A percentile compares a stretch with the other conserved stretches of the same genome.
These are phyloP conservation scores for Mortierella sp. DNA, from an alignment of 371 early-diverging fungal species.

Conservation along the genomic window DNA sequence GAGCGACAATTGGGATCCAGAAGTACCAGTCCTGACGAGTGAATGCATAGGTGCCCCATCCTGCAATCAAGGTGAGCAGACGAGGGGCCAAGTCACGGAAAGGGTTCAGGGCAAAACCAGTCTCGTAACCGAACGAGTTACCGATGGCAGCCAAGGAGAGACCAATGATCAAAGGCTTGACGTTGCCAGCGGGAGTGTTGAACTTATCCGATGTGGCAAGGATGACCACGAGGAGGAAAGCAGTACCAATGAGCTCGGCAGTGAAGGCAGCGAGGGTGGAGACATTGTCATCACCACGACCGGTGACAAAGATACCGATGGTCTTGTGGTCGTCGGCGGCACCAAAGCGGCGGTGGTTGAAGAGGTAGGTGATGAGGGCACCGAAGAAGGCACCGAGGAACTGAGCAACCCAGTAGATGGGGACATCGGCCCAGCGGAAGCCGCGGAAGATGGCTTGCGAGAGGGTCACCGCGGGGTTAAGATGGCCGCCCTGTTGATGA, in stretches of 20 bases:
- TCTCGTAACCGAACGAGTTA: constrained; percentile 73
- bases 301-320: constrained; percentile 78
- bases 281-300: constrained; percentile 61
- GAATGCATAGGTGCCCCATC: constrained; percentile 82
- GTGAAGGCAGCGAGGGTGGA: constrained; percentile 68
- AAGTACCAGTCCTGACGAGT: constrained; percentile 70
- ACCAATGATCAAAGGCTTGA: constrained; percentile 67
- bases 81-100: constrained; percentile 92
- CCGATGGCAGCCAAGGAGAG: constrained; percentile 71
- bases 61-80: constrained; percentile 77
- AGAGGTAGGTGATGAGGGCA: constrained; percentile 70
- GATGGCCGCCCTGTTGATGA: constrained; percentile 73
- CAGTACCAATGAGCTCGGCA: constrained; percentile 82
- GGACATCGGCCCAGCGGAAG: constrained; percentile 71
- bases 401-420: constrained; percentile 73
- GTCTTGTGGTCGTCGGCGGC: constrained; percentile 54
- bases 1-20: constrained; percentile 82
- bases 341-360: constrained; percentile 59
- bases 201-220: constrained; percentile 76
- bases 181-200: constrained; percentile 68
- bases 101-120: constrained; percentile 86
- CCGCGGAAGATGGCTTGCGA: constrained; percentile 73
- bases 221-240: constrained; percentile 74
- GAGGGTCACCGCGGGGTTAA: constrained; percentile 84
- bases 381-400: constrained; percentile 76